Conservation (phyloP, 1,284 basidiomycete genomes). For the Thecaphora thlaspeos region DNA sequence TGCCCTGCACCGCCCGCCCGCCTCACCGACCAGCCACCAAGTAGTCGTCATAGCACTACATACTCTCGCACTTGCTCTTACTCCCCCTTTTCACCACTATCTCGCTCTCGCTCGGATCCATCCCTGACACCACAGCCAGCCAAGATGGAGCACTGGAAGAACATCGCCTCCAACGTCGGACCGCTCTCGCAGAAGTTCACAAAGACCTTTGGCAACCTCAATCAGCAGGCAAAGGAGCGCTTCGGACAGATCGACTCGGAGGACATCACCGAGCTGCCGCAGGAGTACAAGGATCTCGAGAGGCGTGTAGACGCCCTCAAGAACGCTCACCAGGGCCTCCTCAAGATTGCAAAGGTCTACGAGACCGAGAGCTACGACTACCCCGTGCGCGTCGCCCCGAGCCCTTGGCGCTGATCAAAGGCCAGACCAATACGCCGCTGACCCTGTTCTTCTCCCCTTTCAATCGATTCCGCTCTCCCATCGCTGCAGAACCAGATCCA, state of each 20-base stretch:
- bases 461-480: too few species aligned
- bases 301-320: constrained; percentile 88
- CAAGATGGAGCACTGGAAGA: constrained; percentile 73
- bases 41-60: too few species aligned
- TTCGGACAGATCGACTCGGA: constrained; percentile 83
- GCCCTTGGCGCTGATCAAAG: background rate
- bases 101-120: too few species aligned
- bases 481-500: constrained; percentile 60
- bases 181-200: constrained; percentile 64
- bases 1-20: too few species aligned
- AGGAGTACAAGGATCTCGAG: constrained; percentile 95
- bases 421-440: too few species aligned
- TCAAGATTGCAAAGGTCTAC: constrained; percentile 64
- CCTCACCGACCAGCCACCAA: too few species aligned
- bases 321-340: constrained; percentile 69
- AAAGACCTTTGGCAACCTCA: constrained; percentile 80
- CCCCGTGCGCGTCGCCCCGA: constrained; percentile 68
- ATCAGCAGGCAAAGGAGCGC: constrained; percentile 67
- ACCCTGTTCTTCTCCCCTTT: too few species aligned
- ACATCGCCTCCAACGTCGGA: constrained; percentile 44
- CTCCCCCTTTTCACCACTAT: too few species aligned
- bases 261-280: constrained; percentile 78
- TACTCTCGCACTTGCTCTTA: too few species aligned
- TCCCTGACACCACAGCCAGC: too few species aligned
- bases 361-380: constrained; percentile 56